Evolutionary conservation across 2,329 filamentous ascomycete genomes (phyloP), one percentile per base, ranked within the genome.

Genomic region (Curvularia sp.): DNA sequence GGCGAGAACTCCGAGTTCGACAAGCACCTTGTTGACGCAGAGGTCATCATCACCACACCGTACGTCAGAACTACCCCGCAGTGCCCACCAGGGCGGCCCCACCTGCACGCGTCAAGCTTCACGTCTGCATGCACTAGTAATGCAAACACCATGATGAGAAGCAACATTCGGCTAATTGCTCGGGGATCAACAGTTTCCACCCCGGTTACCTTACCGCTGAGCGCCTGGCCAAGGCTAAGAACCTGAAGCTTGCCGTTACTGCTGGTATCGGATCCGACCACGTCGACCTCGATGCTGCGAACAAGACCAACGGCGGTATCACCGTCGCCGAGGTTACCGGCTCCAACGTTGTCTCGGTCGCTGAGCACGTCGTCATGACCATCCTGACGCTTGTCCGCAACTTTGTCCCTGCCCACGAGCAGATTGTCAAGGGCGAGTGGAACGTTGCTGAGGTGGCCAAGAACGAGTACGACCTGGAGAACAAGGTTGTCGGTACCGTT

Each of bases 341-440:
- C 77, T 96, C 91, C 83, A 99, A 99, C 80, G 95, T 99, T 73
- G 93, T 97, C 73, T 98, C 95, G 51, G 95, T 99, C 65, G 95
- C 95, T 60, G 95, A 99, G 87, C 95, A 99, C 83, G 95, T 99
- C 72, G 82, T 99, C 83, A 98, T 99, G 95, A 99, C 95, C 79
- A 98, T 98, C 81, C 90, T 99, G 52, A 81, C 89, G 66, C 89
- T 99, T 53, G 89, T 98, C 79, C 93, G 95, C 84, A 99, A 99
- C 89, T 99, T 97, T 77, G 93, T 97, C 53, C 95, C 95, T 68
- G 93, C 95, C 53, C 95, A 98, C 84, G 93, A 98, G 85, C 89
- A 92, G 86, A 90, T 99, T 75, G 85, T 88, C 80, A 81, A 83
- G 59, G 95, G 95, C 65, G 91, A 97, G 62, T 99, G 95, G 95